Conservation (phyloP, 1,284 basidiomycete species). For the Ceratobasidium sp. region DNA sequence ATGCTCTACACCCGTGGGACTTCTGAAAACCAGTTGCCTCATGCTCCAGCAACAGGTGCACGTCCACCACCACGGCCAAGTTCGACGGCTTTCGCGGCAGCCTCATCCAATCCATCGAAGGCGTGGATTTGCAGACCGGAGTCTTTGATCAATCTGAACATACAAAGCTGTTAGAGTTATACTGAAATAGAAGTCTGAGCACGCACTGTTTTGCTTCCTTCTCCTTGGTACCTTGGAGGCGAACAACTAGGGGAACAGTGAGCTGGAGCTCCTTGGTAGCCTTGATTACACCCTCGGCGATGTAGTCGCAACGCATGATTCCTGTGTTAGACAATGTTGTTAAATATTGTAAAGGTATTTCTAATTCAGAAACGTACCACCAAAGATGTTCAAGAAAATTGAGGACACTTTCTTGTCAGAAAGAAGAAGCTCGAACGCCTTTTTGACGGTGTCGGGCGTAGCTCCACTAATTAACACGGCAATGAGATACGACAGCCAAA, state of each 20-base stretch:
- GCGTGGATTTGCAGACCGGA: constrained; percentile 94
- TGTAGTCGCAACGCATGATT: constrained; percentile 99
- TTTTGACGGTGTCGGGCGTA: constrained; percentile 98
- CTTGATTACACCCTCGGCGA: constrained; percentile 98
- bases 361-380: constrained; percentile 63
- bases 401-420: constrained; percentile 94
- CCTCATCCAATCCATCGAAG: constrained; percentile 88
- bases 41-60: constrained; percentile 43
- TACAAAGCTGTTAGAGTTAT: not conserved
- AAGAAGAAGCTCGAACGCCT: constrained; percentile 96
- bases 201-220: constrained; percentile 92
- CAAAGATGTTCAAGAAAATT: constrained; percentile 99
- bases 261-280: constrained; percentile 93
- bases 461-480: constrained; percentile 75
- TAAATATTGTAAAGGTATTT: constrained; percentile 9
- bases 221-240: constrained; percentile 98
- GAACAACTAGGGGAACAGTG: constrained; percentile 90
- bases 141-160: constrained; percentile 85
- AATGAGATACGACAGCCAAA: constrained; percentile 25
- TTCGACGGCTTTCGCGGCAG: constrained; percentile 87
- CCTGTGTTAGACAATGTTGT: constrained; percentile 60
- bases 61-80: constrained; percentile 61
- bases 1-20: constrained; percentile 12
- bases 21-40: constrained; percentile 19
- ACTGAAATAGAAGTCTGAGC: not conserved